These are phyloP conservation scores for Claviceps digitariae DNA, from an alignment of 2,329 filamentous ascomycete genomes.

Conservation along the genomic window DNA sequence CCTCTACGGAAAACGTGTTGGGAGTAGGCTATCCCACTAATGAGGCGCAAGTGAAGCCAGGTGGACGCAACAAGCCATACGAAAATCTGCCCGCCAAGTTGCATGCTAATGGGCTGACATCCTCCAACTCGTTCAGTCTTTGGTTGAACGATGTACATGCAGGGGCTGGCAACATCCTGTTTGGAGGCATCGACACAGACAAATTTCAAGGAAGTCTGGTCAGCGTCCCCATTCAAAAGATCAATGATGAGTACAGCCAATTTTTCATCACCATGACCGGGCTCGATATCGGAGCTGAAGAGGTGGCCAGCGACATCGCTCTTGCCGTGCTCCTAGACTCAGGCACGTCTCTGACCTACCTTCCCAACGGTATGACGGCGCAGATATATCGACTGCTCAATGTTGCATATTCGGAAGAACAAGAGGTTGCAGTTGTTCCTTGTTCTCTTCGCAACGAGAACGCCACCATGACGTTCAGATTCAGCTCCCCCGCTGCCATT, in stretches of 20 bases:
- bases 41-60: constrained; percentile 53
- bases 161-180: constrained; percentile 53
- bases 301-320: constrained; percentile 34
- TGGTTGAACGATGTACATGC: constrained; percentile 62
- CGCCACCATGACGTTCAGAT: constrained; percentile 35
- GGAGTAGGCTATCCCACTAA: constrained; percentile 74
- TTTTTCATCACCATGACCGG: constrained; percentile 58
- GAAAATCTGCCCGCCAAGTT: constrained; percentile 56
- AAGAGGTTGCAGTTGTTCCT: constrained; percentile 47
- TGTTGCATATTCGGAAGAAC: constrained; percentile 40
- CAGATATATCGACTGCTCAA: constrained; percentile 44
- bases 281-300: constrained; percentile 30
- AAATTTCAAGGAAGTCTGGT: constrained; percentile 50
- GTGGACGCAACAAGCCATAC: constrained; percentile 41
- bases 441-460: constrained; percentile 34
- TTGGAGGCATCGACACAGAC: constrained; percentile 58
- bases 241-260: constrained; percentile 38
- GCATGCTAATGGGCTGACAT: constrained; percentile 44
- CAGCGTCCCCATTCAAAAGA: constrained; percentile 52
- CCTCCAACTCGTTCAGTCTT: constrained; percentile 57
- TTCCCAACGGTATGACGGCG: constrained; percentile 41
- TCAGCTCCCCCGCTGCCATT: constrained; percentile 36
- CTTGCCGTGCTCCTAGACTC: constrained; percentile 58
- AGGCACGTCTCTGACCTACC: constrained; percentile 53
- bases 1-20: constrained; percentile 57